Base-by-base conservation (phyloP, 495 filamentous ascomycete genomes). In the Penicillium psychrofluorescens region DNA sequence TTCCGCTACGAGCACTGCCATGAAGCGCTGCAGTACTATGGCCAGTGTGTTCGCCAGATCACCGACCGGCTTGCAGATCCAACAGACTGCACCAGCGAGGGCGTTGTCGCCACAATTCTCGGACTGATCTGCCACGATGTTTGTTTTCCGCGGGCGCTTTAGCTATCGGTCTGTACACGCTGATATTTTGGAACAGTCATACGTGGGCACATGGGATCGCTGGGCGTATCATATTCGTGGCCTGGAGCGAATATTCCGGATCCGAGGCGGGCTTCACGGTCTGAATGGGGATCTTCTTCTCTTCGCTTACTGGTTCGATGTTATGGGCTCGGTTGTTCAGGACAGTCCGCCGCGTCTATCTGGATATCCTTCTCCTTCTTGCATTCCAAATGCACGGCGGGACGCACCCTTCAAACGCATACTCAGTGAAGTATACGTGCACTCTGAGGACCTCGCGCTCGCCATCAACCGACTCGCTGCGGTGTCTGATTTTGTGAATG, bases 91-190 rank as follows among this genome's bases (percentile, higher is more conserved):
- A 39, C 40, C 11, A 44, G 53, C 22, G 40, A 41, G 9, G 53
- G 53, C 0, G 36, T 55, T 9, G 42, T 55, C n/a, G 41, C 37
- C 22, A 45, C 45, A 8, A 34, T 55, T 14, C 37, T 55, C 0
- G 53, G 53, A 14, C 36, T 52, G 28, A 44, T 52, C 11, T 55
- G 53, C 27, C 53, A 52, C 36, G 53, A 51, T 46, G 53, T 55
- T 29, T 22, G 41, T 39, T 16, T 8, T 37, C 14, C 33, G 27
- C 7, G 33, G 11, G 14, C 30, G 6, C 13, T 16, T 16, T 16
- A 11, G 29, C 35, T 33, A 27, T 29, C 14, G 31, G 16, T 22
- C 22, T 22, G 22, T 22, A 22, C 2, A 4, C 22, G 13, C 29
- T 31, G 14, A 32, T 12, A 7, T 11, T 37, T 4, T 22, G 22